A percentile compares a stretch with the other conserved stretches of the same genome.
Evolutionary conservation across 225 moss, liverwort and hornwort genomes (phyloP).

Genomic region (Pseudisothecium myosuroides): DNA sequence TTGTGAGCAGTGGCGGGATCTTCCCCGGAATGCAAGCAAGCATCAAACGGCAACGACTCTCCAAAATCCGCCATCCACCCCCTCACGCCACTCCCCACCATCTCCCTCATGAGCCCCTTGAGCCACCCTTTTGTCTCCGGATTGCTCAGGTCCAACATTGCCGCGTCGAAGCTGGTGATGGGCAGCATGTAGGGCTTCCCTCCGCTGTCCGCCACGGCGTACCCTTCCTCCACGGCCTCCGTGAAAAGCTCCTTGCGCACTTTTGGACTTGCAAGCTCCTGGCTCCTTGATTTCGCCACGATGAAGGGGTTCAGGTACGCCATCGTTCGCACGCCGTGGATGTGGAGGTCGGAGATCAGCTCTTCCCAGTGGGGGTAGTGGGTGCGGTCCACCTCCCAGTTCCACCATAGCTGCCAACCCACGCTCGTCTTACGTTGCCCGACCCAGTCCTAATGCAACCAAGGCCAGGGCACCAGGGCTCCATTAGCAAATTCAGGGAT

Average conservation of each 20-base stretch:
- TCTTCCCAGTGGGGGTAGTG: slow-evolving; percentile 72
- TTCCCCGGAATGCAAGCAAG: slow-evolving; percentile 59
- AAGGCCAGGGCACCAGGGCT: neutral
- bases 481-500: neutral
- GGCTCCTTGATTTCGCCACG: slow-evolving; percentile 30
- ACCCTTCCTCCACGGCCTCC: slow-evolving; percentile 28
- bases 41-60: slow-evolving; percentile 71
- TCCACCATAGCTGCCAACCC: slow-evolving; percentile 97
- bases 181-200: slow-evolving; percentile 69
- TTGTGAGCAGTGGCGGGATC: slow-evolving; percentile 62
- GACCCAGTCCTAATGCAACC: slow-evolving; percentile 69
- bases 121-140: slow-evolving; percentile 55
- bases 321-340: slow-evolving; percentile 60
- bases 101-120: slow-evolving; percentile 41
- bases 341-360: slow-evolving; percentile 36
- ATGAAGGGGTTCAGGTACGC: slow-evolving; percentile 75
- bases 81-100: slow-evolving; percentile 66
- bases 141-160: slow-evolving; percentile 73
- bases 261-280: neutral
- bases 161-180: slow-evolving; percentile 82
- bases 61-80: slow-evolving; percentile 99
- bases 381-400: slow-evolving; percentile 80
- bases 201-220: slow-evolving; percentile 31
- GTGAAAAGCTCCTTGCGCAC: slow-evolving; percentile 12
- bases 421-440: slow-evolving; percentile 81